A percentile compares a stretch with the other conserved stretches of the same genome.
Evolutionary conservation across 768 basidiomycete species (phyloP).

Genomic region (Basidioascus undulatus): DNA sequence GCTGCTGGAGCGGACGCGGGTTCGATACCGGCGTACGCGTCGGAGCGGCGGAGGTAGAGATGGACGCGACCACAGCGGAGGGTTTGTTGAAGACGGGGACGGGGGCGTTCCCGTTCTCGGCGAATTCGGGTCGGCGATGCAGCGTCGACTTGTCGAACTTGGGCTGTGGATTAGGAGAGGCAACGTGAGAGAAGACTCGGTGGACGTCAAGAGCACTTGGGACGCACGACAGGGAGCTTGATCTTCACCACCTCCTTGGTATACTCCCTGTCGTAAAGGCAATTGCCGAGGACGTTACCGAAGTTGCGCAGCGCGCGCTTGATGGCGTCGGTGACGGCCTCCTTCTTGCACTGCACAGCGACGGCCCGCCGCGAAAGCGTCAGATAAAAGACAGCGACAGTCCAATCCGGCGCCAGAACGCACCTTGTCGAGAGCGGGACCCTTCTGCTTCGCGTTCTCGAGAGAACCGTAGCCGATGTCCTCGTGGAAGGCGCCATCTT

Average conservation of each 20-base stretch:
- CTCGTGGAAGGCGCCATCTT: conserved; percentile 74
- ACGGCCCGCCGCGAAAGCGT: background rate
- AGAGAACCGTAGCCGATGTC: conserved; percentile 75
- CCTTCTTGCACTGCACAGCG: conserved; percentile 70
- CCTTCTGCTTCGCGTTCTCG: conserved; percentile 71
- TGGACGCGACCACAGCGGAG: too few relatives aligned
- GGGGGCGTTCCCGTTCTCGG: too few relatives aligned
- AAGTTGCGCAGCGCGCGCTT: conserved; percentile 81
- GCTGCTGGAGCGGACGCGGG: too few relatives aligned
- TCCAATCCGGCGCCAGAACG: conserved; percentile 9
- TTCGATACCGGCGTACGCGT: too few relatives aligned
- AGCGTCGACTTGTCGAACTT: too few relatives aligned
- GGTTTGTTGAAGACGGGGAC: too few relatives aligned
- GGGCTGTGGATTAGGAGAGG: too few relatives aligned
- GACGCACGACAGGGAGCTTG: conserved; percentile 55
- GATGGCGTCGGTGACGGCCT: conserved; percentile 81
- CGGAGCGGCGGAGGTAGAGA: too few relatives aligned
- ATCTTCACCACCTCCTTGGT: conserved; percentile 65
- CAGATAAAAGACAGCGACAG: background rate
- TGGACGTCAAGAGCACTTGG: too few relatives aligned
- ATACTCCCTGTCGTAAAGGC: conserved; percentile 86
- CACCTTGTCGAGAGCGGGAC: conserved; percentile 73
- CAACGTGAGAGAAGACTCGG: too few relatives aligned
- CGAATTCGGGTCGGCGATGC: too few relatives aligned
- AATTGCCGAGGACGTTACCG: conserved; percentile 85